Evolutionary conservation across 148 eudicot genomes (phyloP), one percentile per base, ranked within the genome.

Genomic region (Chenopodium berlandieri): DNA sequence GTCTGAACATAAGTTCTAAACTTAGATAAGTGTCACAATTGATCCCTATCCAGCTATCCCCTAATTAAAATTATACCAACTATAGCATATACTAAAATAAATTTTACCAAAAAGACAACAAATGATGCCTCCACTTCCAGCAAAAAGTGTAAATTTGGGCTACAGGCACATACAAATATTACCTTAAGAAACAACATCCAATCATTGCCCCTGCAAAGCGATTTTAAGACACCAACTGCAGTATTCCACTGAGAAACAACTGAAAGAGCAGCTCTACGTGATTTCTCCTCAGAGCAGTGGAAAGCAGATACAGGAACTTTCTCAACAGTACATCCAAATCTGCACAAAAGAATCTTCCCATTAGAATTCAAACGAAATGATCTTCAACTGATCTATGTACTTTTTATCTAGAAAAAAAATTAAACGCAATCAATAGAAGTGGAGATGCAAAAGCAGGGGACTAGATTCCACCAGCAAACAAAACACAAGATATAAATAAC

Each of bases 311-410:
- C 86, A 2, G 92, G 91, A 80, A 93, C 78, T 88, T 93, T 95
- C 86, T 93, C 94, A 58, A 95, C 78, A 75, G 78, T 84, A 86
- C 92, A 93, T 82, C 97, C 97, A 34, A 92, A 87, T 85, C 98
- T 95, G 91, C 83, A 87, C 58, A 70, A 14, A 66, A 54, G 48
- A 22, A 16, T 34, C 40, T 50, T 23, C 11, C n/a, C 13, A 37
- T 66, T n/a, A 67, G 16, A 82, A 44, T 23, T 52, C 23, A 79
- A 78, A 1, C 34, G 46, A 11, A 62, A 58, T 16, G 12, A 69
- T 52, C 80, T 67, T 75, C 34, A 67, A 65, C 70, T 13, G 65
- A 73, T 47, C 65, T 9, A 37, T 17, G 44, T 22, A 69, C 50
- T 12, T 44, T 44, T 56, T 56, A 14, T 56, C 1, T 0, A 56